Evolutionary conservation across 345 rosid genomes (phyloP).

Genomic region (Conringia planisiliqua): DNA sequence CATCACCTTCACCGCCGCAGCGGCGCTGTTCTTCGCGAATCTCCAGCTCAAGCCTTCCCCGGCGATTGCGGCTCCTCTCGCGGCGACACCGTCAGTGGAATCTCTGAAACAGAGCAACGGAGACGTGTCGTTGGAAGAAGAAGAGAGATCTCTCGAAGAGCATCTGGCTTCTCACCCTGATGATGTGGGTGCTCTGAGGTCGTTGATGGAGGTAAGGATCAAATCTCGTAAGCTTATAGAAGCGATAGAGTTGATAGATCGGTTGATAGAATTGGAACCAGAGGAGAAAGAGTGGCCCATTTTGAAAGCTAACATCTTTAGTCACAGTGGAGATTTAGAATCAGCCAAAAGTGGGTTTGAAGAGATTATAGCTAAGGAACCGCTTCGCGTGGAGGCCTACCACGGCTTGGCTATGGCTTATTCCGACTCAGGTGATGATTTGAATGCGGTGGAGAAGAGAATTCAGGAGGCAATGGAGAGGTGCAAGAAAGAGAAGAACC

Average conservation of each 20-base stretch:
- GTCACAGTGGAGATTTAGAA: conserved; percentile 59
- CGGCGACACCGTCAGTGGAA: conserved; percentile 36
- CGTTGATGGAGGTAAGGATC: conserved; percentile 70
- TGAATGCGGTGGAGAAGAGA: conserved; percentile 51
- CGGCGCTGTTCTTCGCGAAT: conserved; percentile 52
- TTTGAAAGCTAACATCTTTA: conserved; percentile 59
- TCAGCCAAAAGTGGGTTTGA: conserved; percentile 57
- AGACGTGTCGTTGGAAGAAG: conserved; percentile 36
- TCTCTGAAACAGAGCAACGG: conserved; percentile 23
- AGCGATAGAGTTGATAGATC: conserved; percentile 55
- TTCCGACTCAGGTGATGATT: conserved; percentile 49
- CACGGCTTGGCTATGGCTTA: conserved; percentile 76
- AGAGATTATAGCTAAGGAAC: conserved; percentile 62
- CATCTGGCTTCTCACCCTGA: conserved; percentile 39
- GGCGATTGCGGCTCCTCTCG: conserved; percentile 54
- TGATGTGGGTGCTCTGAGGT: conserved; percentile 49
- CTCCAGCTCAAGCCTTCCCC: conserved; percentile 36
- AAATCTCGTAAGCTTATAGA: conserved; percentile 54
- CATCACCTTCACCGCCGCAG: conserved; percentile 62
- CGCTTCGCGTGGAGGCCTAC: conserved; percentile 77
- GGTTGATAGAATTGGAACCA: conserved; percentile 72
- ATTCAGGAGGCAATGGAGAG: conserved; percentile 63
- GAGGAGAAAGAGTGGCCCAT: conserved; percentile 72
- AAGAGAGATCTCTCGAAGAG: conserved; percentile 51
- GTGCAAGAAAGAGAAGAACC: conserved; percentile 70